These are phyloP conservation scores for Helichrysum umbraculigerum DNA, from an alignment of 129 eudicot species.

Conservation along the genomic window DNA sequence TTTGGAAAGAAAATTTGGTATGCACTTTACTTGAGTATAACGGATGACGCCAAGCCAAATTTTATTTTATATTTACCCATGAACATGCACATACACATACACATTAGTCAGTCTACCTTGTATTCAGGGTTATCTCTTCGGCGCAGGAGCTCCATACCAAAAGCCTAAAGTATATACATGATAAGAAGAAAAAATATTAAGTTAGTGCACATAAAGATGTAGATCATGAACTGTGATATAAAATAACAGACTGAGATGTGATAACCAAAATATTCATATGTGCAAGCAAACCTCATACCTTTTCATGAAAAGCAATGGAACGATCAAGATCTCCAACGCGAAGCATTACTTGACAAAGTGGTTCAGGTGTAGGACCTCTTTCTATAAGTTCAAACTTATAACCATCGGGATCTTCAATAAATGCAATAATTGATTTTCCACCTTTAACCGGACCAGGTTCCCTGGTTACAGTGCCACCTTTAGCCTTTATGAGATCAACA, in stretches of 20 bases:
- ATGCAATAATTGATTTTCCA: slow-evolving; percentile 84
- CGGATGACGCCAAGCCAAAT: not conserved
- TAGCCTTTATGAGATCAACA: slow-evolving; percentile 88
- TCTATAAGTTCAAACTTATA: slow-evolving; percentile 94
- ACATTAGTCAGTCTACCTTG: slow-evolving; percentile 51
- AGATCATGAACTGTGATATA: not conserved
- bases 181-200: not conserved
- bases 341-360: slow-evolving; percentile 98
- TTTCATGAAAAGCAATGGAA: slow-evolving; percentile 79
- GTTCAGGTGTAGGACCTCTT: slow-evolving; percentile 98
- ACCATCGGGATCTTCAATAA: slow-evolving; percentile 98
- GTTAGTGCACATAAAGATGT: not conserved
- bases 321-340: slow-evolving; percentile 99
- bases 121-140: slow-evolving; percentile 84
- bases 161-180: slow-evolving; percentile 56
- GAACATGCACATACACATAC: not conserved
- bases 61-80: not conserved
- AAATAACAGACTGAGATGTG: not conserved
- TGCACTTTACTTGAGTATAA: not conserved
- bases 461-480: slow-evolving; percentile 91
- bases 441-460: slow-evolving; percentile 99
- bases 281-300: slow-evolving; percentile 45
- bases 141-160: slow-evolving; percentile 96
- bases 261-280: not conserved
- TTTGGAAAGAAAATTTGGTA: not conserved